Base-by-base conservation (phyloP, 2,329 filamentous ascomycete species). In the Xylariomycetidae sp. region DNA sequence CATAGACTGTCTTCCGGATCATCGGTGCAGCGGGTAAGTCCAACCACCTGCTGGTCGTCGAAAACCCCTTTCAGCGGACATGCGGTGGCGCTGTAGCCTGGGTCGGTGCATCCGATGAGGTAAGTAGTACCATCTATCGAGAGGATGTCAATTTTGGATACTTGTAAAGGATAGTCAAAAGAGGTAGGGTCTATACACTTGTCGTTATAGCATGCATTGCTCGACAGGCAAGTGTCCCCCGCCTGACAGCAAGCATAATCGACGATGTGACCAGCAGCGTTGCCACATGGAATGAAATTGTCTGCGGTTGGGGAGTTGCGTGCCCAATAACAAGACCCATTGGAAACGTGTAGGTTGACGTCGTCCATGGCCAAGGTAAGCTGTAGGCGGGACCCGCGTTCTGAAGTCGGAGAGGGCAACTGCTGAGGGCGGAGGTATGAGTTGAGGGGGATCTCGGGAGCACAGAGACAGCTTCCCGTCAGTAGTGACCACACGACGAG, bases 91-190 rank as follows among this genome's bases (percentile, higher is more conserved):
- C 13, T 15, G 26, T 38, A 50, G 13, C 14, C 9, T 3, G 36
- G 23, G 25, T 49, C 46, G 13, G 48, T 50, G 14, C 48, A 50
- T 18, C 48, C 48, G 4, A 38, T 40, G 29, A 49, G 20, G 26
- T 50, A 50, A 13, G 39, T 43, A 13, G 37, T 28, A 5, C 29
- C 31, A 14, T 23, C 41, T 43, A 23, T 27, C 9, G 15, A 37
- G 25, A n/a, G n/a, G 16, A n/a, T n/a, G n/a, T n/a, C n/a, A n/a
- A n/a, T n/a, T n/a, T n/a, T n/a, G n/a, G n/a, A 26, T 20, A 29
- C 37, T 34, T 8, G 22, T 9, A 24, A 24, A 24, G 22, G 22
- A n/a, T n/a, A 24, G n/a, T 8, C 22, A 24, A 24, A 24, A 24
- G n/a, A n/a, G 22, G 22, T 24, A 24, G 8, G 8, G n/a, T n/a